Base-by-base conservation (phyloP, 805 yeast species). In the Nakazawaea ambrosiae region DNA sequence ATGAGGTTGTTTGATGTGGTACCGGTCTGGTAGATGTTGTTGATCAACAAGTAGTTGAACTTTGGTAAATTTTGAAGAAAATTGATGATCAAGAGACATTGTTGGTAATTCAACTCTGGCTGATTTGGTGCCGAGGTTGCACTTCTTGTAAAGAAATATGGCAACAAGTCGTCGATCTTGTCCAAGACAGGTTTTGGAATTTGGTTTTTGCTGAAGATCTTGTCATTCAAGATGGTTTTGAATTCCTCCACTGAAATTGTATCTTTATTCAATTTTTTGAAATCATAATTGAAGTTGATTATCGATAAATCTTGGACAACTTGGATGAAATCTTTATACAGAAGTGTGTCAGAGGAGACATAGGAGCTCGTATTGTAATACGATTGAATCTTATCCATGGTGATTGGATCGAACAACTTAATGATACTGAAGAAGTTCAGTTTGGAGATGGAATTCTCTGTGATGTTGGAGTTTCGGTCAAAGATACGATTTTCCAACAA, bases 161-260 rank as follows among this genome's bases (percentile, higher is more conserved):
- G 35, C 12, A 31, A 5, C 36, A 84, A 64, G 28, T 78, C 74
- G 41, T 75, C 70, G 14, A 84, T 76, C 54, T 88, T 94, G 35
- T 68, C 63, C 37, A 75, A 61, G 22, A 87, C 80, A 50, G 81
- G 81, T 8, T 36, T 25, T 5, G 64, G 58, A 14, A 60, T 41
- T 34, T 58, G 51, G 27, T 46, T 27, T 36, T 58, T 53, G 14
- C 6, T 20, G 24, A 37, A 37, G 40, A 54, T 58, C 10, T 57
- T 45, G 6, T 46, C 44, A 14, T 45, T 39, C 16, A 58, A 46
- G 8, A 55, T 33, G 29, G 27, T 6, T 20, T 40, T 45, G 26
- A 59, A 49, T 30, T 46, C 46, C 4, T 30, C 29, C 3, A 52
- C 34, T 10, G 47, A 33, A 16, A 58, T 46, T 5, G 36, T 45